phyloP scores from a whole-genome alignment of 495 filamentous ascomycete genomes.

The Aspergillus nanangensis region DNA sequence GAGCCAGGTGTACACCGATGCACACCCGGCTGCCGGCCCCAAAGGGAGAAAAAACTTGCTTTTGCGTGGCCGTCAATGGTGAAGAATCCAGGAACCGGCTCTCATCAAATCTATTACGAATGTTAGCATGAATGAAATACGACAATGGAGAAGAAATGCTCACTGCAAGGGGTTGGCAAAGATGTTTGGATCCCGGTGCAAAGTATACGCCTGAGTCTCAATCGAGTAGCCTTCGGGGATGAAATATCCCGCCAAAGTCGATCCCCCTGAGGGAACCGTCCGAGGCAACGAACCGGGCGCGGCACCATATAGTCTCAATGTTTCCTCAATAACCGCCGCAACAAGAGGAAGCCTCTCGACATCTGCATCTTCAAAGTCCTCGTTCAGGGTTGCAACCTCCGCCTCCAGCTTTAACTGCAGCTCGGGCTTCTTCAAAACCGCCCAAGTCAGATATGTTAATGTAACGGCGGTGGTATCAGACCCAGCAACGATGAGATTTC shows the following conservation, averaged over 20 bases:
- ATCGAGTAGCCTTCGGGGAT: conserved; percentile 24
- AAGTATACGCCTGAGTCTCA: conserved; percentile 34
- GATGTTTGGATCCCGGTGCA: conserved; percentile 28
- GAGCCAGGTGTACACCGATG: conserved; percentile 28
- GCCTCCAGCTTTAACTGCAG: conserved; percentile 34
- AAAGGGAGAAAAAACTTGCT: conserved; percentile 47
- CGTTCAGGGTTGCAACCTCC: conserved; percentile 34
- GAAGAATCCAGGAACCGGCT: no score
- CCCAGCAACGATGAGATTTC: conserved; percentile 38
- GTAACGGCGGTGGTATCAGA: conserved; percentile 46
- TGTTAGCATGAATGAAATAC: no score
- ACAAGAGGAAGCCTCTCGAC: conserved; percentile 37
- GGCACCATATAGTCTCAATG: conserved; percentile 48
- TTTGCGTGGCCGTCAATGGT: no score
- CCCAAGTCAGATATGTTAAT: conserved; percentile 37
- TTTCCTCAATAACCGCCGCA: conserved; percentile 39
- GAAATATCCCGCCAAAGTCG: conserved; percentile 16
- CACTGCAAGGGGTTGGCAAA: conserved; percentile 23
- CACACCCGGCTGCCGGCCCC: conserved; percentile 41
- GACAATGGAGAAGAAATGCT: conserved; percentile 13
- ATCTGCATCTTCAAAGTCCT: conserved; percentile 29
- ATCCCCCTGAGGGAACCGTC: conserved; percentile 19
- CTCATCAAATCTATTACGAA: no score
- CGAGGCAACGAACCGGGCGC: conserved; percentile 39
- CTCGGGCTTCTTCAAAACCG: conserved; percentile 23